Conservation (phyloP, 2,329 filamentous ascomycete genomes). For the Colletotrichum sansevieriae region DNA sequence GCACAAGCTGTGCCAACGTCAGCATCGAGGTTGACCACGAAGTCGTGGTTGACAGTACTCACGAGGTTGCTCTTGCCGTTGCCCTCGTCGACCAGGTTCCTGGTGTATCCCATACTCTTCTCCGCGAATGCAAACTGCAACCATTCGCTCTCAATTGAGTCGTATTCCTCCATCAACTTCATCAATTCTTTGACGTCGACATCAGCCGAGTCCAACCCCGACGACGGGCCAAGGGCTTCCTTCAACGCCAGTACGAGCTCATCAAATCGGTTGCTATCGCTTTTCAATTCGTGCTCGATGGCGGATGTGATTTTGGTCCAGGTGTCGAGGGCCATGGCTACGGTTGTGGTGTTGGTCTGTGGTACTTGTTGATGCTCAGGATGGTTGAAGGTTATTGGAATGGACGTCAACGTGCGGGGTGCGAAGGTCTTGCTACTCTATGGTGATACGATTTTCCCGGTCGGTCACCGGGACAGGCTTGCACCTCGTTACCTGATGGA, state of each 20-base stretch:
- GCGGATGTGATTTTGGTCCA: constrained; percentile 46
- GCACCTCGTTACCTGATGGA: constrained; percentile 27
- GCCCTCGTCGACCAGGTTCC: constrained; percentile 90
- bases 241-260: constrained; percentile 80
- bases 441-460: constrained; percentile 28
- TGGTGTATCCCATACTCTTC: constrained; percentile 78
- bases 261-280: constrained; percentile 69
- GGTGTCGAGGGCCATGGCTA: constrained; percentile 53
- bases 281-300: constrained; percentile 37
- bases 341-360: constrained; percentile 19
- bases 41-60: constrained; percentile 49
- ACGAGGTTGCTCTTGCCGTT: constrained; percentile 84
- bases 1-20: constrained; percentile 72
- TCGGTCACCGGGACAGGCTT: constrained; percentile 31
- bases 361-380: constrained; percentile 27
- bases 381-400: constrained; percentile 17
- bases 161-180: constrained; percentile 80
- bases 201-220: constrained; percentile 84
- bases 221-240: constrained; percentile 80
- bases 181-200: constrained; percentile 81
- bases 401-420: constrained; percentile 37
- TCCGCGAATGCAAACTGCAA: constrained; percentile 80
- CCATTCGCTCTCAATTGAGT: constrained; percentile 79
- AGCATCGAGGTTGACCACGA: constrained; percentile 48
- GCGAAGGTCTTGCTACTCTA: constrained; percentile 16